phyloP scores from a whole-genome alignment of 768 basidiomycete genomes.

The Pluteus cervinus region DNA sequence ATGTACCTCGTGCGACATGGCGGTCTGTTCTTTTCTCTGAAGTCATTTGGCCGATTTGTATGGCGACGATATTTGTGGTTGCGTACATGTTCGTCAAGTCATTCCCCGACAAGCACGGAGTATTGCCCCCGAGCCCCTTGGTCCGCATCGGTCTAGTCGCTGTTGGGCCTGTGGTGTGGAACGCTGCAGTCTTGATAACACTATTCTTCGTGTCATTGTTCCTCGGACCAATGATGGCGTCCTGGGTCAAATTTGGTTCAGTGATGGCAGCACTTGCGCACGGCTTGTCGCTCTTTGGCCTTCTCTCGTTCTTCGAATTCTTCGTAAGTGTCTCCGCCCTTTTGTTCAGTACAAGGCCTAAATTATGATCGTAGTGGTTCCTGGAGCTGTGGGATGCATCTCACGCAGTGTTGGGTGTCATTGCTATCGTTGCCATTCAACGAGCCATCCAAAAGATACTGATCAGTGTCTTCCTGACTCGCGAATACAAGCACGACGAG shows the following conservation, averaged over 20 bases:
- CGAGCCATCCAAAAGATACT: conserved; percentile 91
- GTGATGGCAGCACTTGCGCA: conserved; percentile 93
- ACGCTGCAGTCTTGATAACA: conserved; percentile 77
- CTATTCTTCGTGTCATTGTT: conserved; percentile 92
- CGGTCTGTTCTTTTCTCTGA: conserved; percentile 77
- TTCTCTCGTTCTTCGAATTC: conserved; percentile 92
- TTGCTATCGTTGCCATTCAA: conserved; percentile 86
- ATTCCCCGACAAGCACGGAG: conserved; percentile 64
- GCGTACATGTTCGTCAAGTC: conserved; percentile 94
- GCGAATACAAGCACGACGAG: conserved; percentile 98
- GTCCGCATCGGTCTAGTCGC: conserved; percentile 86
- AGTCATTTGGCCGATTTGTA: conserved; percentile 72
- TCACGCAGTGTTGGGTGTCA: conserved; percentile 90
- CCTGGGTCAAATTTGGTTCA: conserved; percentile 83
- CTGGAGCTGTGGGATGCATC: conserved; percentile 96
- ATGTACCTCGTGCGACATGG: conserved; percentile 91
- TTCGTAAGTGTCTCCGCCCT: conserved; percentile 54
- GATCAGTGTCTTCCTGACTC: conserved; percentile 89
- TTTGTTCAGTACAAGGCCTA: conserved; percentile 17
- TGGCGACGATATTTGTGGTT: conserved; percentile 72
- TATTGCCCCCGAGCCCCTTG: conserved; percentile 71
- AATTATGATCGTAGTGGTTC: conserved; percentile 65
- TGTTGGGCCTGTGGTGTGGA: conserved; percentile 92
- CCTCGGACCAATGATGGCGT: conserved; percentile 83
- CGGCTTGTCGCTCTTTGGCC: conserved; percentile 70